These are phyloP conservation scores for Dioscorea cayenensis DNA, from an alignment of 116 monocot genomes.

Conservation along the genomic window DNA sequence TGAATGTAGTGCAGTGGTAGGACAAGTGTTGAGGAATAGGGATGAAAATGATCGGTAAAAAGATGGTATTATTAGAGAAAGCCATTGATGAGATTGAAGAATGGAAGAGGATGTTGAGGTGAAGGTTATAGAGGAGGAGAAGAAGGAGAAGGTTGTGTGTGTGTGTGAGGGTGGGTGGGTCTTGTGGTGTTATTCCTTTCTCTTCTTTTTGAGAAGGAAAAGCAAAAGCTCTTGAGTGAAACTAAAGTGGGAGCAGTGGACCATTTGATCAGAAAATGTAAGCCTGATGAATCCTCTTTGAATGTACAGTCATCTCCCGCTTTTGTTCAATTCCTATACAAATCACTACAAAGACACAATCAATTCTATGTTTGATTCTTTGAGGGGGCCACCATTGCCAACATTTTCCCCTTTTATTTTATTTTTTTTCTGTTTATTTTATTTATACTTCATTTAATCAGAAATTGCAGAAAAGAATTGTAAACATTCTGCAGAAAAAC, in stretches of 20 bases:
- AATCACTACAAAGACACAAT: neutral
- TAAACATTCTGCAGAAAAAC: too few species aligned
- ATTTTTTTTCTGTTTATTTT: too few species aligned
- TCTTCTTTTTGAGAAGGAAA: slow-evolving; percentile 31
- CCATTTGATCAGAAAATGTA: neutral
- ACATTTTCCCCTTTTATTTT: too few species aligned
- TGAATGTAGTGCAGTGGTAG: neutral
- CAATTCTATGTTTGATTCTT: too few species aligned
- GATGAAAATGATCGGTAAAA: slow-evolving; percentile 6
- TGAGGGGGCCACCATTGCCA: too few species aligned
- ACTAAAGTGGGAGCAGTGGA: slow-evolving; percentile 11
- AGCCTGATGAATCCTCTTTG: neutral
- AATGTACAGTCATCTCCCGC: neutral
- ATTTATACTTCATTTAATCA: too few species aligned
- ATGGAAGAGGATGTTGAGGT: neutral
- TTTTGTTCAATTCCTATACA: neutral
- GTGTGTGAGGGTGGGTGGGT: neutral
- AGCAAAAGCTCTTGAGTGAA: slow-evolving; percentile 29
- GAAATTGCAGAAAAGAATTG: too few species aligned
- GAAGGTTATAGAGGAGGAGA: neutral
- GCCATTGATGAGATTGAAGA: slow-evolving; percentile 25
- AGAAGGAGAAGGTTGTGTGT: too few species aligned
- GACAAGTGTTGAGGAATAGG: slow-evolving; percentile 9
- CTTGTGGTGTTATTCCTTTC: slow-evolving; percentile 6
- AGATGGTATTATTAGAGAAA: neutral